Base-by-base conservation (phyloP, 1,284 basidiomycete genomes). In the Cryptococcus wingfieldii region DNA sequence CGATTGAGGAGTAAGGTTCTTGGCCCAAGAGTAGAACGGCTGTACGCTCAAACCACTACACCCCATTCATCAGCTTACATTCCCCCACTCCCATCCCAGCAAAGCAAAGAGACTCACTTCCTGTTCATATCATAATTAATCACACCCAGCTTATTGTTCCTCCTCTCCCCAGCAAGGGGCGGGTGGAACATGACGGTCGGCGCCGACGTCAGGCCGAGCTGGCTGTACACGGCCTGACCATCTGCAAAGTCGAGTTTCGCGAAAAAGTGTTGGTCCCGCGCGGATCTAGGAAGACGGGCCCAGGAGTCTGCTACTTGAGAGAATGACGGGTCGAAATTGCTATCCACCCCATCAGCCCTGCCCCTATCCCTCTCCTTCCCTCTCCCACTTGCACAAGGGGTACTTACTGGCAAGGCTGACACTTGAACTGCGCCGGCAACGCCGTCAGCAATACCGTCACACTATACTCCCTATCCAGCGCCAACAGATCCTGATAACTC, bases 211-310 rank as follows among this genome's bases (percentile, higher is more conserved):
- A 93, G 65, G 62, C 82, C 79, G 79, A 86, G 75, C 89, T 88
- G 63, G 77, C 88, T 84, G 78, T 93, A 97, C 38, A 91, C 81
- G 3, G 79, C 76, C 55, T 84, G 82, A 2, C 83, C 86, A 42
- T 88, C 81, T 62, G 87, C 83, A 71, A 95, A 96, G 75, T 97
- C 93, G 38, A 91, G 78, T n/a, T 85, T 86, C 13, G 85, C 93
- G 69, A 96, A 97, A 82, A 96, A 92, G 74, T 95, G 90, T 56
- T 81, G 78, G 72, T 90, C 81, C 44, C 87, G 82, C 38, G 86
- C 77, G n/a, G 79, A 79, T 53, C 80, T 71, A 13, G 87, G 77
- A 18, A 82, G 81, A 28, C 79, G 80, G 5, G 81, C 72, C 93
- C 92, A 96, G 39, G 88, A 84, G 65, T 85, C 85, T 23, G 90